These are phyloP conservation scores for Kalanchoe fedtschenkoi DNA, from an alignment of 164 flowering plant species.

Conservation along the genomic window DNA sequence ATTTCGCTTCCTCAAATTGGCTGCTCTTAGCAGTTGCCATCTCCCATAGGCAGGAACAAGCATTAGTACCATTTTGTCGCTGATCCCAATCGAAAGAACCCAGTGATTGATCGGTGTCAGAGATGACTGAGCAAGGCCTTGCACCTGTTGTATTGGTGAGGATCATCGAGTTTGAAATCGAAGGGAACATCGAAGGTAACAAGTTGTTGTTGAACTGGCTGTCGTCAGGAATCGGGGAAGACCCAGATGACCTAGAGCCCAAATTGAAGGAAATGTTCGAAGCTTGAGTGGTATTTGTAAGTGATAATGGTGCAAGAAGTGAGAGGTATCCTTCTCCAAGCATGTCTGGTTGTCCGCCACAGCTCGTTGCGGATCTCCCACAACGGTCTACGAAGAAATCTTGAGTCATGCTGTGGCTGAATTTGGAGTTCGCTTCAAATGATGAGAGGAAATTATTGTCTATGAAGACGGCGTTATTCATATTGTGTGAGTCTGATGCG, in stretches of 20 bases:
- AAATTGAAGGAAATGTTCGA: not conserved
- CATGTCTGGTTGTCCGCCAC: not conserved
- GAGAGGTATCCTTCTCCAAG: constrained; percentile 1
- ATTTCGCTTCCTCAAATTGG: constrained; percentile 44
- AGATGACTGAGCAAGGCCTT: constrained; percentile 22
- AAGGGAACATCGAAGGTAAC: constrained; percentile 16
- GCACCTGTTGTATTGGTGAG: constrained; percentile 15
- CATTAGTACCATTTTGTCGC: constrained; percentile 30
- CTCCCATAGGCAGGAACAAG: constrained; percentile 36
- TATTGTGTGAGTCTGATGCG: not conserved
- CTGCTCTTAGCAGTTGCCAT: constrained; percentile 9
- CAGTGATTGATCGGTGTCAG: constrained; percentile 15
- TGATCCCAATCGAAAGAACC: constrained; percentile 19
- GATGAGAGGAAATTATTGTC: constrained; percentile 12
- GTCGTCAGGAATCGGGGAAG: constrained; percentile 16
- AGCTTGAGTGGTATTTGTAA: not conserved
- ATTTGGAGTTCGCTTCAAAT: constrained; percentile 15
- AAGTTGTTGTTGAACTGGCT: constrained; percentile 19
- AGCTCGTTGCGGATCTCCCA: constrained; percentile 31
- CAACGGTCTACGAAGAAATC: constrained; percentile 49
- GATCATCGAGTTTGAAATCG: constrained; percentile 21
- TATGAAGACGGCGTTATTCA: not conserved
- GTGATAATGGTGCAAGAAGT: not conserved
- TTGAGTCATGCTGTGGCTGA: constrained; percentile 16
- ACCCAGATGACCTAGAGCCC: constrained; percentile 21